Evolutionary conservation across 2,329 filamentous ascomycete species (phyloP), one percentile per base, ranked within the genome.

Genomic region (Fusarium sacchari): DNA sequence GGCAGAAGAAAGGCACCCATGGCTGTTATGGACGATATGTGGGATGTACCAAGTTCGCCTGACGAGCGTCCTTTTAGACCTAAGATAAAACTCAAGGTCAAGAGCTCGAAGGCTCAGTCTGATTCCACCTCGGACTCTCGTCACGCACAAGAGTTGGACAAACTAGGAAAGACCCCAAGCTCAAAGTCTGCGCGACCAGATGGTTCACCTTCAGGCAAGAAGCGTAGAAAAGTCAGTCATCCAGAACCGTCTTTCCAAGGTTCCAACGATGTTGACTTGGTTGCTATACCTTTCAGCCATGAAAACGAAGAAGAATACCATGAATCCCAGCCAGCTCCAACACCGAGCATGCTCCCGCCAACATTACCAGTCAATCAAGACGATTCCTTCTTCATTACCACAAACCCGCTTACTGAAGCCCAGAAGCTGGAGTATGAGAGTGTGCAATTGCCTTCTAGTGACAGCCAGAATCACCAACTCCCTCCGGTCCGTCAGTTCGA

Each of bases 31-130:
- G 75, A 72, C 32, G 84, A 85, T 58, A 75, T 78, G 13, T 87
- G 85, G 82, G 85, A 86, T 42, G 81, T 88, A 7, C 85, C 85
- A 1, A 84, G 82, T 69, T 87, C 85, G 49, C 82, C 84, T 11
- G 81, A 81, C 32, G 69, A 50, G 39, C 50, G 28, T 18, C 67
- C 67, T 34, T 42, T 34, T 15, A 65, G 67, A 46, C 62, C 32
- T 40, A 60, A 68, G 44, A 53, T 69, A 37, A 75, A 75, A 37
- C 69, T 73, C 26, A 67, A 65, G 40, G 44, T 74, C 17, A 78
- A 71, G 42, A 67, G 62, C 37, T 55, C 52, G n/a, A 60, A 64
- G 39, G 60, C 49, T 22, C 57, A 67, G 39, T 37, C 61, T 39
- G 34, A 47, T 14, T 50, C 67, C 8, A 39, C 39, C 22, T 22